phyloP scores from a whole-genome alignment of 306 rosid species.

The Arachis hypogaea region DNA sequence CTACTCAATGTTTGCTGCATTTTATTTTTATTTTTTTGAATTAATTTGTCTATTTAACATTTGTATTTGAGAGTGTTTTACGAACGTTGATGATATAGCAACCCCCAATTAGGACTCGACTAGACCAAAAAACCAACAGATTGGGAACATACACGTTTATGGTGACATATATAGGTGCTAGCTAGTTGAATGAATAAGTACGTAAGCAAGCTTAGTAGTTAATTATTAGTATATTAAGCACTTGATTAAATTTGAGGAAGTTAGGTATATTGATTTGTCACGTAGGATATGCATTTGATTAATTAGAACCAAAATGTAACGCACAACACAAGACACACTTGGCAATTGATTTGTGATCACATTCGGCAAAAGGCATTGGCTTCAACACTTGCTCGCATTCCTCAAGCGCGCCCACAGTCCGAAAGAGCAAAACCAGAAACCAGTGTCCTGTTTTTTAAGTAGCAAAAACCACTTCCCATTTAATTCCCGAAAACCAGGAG shows the following conservation, averaged over 20 bases:
- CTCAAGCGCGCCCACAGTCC: slow-evolving; percentile 56
- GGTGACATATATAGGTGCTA: not conserved
- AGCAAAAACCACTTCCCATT: slow-evolving; percentile 39
- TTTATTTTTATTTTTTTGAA: too few relatives aligned
- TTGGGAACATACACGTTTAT: not conserved
- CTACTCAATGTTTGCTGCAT: too few relatives aligned
- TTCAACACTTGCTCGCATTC: not conserved
- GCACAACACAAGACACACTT: slow-evolving; percentile 8
- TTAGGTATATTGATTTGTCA: not conserved
- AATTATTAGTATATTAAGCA: too few relatives aligned
- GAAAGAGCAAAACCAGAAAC: slow-evolving; percentile 45
- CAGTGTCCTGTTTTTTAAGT: slow-evolving; percentile 40
- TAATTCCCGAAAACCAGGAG: slow-evolving; percentile 89
- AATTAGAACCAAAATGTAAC: slow-evolving; percentile 26
- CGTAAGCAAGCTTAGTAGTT: not conserved
- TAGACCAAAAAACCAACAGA: not conserved
- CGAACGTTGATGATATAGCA: too few relatives aligned
- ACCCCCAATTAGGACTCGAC: too few relatives aligned
- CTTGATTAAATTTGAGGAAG: not conserved
- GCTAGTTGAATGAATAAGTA: not conserved
- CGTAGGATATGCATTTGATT: slow-evolving; percentile 5
- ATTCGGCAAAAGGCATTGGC: slow-evolving; percentile 51
- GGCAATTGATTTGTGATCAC: not conserved
- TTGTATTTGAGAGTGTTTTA: too few relatives aligned
- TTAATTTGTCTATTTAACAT: too few relatives aligned